These are phyloP conservation scores for Cladosporium velox DNA, from an alignment of 2,329 filamentous ascomycete genomes.

Conservation along the genomic window DNA sequence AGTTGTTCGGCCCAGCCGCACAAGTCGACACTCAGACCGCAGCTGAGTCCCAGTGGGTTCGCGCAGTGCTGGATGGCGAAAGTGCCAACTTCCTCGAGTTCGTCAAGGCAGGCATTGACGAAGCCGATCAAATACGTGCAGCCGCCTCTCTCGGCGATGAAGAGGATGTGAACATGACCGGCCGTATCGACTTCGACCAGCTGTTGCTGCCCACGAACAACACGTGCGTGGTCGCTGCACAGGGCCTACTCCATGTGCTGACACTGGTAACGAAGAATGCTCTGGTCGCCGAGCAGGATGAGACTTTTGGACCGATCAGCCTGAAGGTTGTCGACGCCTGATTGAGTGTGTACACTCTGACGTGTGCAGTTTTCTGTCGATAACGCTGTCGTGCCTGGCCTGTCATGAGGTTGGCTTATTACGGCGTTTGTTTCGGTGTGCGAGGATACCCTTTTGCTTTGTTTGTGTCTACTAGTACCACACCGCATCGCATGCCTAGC, in stretches of 20 bases:
- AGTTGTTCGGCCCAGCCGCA: conserved; percentile 48
- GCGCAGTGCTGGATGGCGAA: conserved; percentile 58
- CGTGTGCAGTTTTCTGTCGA: too few species aligned
- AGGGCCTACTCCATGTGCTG: conserved; percentile 75
- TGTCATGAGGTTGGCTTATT: not conserved
- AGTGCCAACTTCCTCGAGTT: conserved; percentile 65
- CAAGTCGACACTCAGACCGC: conserved; percentile 54
- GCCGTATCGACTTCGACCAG: conserved; percentile 64
- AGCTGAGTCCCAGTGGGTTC: conserved; percentile 51
- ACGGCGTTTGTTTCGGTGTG: not conserved
- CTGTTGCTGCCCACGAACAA: conserved; percentile 63
- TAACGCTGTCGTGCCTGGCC: not conserved
- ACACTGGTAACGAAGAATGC: conserved; percentile 57
- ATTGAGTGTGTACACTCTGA: not conserved
- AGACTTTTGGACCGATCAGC: conserved; percentile 41
- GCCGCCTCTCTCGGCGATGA: conserved; percentile 34
- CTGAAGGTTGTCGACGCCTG: conserved; percentile 21
- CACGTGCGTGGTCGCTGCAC: conserved; percentile 64
- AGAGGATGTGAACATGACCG: conserved; percentile 31
- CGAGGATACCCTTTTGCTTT: conserved; percentile 11
- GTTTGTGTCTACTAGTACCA: not conserved
- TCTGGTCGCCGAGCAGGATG: conserved; percentile 56
- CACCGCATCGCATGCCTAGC: not conserved
- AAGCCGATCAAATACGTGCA: conserved; percentile 27
- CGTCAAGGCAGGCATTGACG: conserved; percentile 51